These are phyloP conservation scores for Pyrenophora teres DNA, from an alignment of 2,329 filamentous ascomycete genomes.

Conservation along the genomic window DNA sequence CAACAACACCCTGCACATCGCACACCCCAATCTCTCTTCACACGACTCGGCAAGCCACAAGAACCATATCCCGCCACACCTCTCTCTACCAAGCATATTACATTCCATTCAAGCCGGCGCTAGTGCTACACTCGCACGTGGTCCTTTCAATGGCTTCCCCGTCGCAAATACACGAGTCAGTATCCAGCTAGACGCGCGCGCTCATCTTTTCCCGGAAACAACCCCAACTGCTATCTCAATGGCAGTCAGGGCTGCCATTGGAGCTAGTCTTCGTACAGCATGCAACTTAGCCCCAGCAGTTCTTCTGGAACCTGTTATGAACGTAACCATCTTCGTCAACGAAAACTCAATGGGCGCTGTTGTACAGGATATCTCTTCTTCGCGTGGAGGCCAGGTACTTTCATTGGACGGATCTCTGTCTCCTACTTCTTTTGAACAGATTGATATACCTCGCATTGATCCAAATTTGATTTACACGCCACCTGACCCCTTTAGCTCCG, in stretches of 20 bases:
- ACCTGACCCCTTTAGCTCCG: constrained; percentile 74
- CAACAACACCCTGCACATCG: constrained; percentile 70
- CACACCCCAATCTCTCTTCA: constrained; percentile 56
- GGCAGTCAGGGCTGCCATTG: constrained; percentile 66
- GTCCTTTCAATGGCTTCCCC: constrained; percentile 79
- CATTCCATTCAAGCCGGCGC: constrained; percentile 74
- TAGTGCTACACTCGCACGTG: constrained; percentile 80
- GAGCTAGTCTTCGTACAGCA: constrained; percentile 68
- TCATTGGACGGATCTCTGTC: constrained; percentile 60
- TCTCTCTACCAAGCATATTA: constrained; percentile 56
- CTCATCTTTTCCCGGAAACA: constrained; percentile 69
- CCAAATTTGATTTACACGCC: constrained; percentile 80
- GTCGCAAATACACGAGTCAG: constrained; percentile 75
- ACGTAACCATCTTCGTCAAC: constrained; percentile 81
- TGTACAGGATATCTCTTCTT: constrained; percentile 77
- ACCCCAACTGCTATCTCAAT: constrained; percentile 70
- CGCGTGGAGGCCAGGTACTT: constrained; percentile 73
- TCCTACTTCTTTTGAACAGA: constrained; percentile 14
- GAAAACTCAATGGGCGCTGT: constrained; percentile 81
- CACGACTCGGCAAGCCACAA: constrained; percentile 38
- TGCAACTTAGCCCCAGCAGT: constrained; percentile 61
- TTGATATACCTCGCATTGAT: constrained; percentile 62
- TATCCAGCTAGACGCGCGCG: constrained; percentile 68
- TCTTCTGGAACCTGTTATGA: constrained; percentile 93
- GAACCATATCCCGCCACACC: constrained; percentile 59